A percentile compares a stretch with the other conserved stretches of the same genome.
These are phyloP conservation scores for Lasiodiplodia citricola DNA, from an alignment of 2,329 filamentous ascomycete species.

Conservation along the genomic window DNA sequence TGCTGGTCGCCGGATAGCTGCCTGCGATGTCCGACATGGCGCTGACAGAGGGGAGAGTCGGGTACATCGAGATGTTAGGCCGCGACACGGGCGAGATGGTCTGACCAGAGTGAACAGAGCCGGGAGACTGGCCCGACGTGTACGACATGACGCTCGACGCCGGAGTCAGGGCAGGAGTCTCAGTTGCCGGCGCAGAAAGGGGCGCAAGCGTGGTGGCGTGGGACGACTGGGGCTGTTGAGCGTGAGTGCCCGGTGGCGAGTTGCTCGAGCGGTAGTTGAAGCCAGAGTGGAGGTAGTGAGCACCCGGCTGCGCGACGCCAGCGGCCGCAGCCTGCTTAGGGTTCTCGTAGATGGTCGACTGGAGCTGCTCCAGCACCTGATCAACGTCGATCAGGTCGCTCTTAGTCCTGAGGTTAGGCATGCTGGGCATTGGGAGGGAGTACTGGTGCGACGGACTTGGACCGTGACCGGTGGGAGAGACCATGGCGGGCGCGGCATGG, in stretches of 20 bases:
- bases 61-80: conserved; percentile 67
- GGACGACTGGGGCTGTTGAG: conserved; percentile 54
- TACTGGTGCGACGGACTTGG: conserved; percentile 74
- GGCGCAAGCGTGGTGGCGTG: conserved; percentile 53
- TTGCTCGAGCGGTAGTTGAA: conserved; percentile 62
- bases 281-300: conserved; percentile 65
- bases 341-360: conserved; percentile 94
- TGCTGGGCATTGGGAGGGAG: conserved; percentile 80
- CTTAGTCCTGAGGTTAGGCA: conserved; percentile 91
- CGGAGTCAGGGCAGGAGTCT: conserved; percentile 78
- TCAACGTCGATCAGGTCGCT: conserved; percentile 93
- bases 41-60: conserved; percentile 73
- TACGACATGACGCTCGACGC: conserved; percentile 78
- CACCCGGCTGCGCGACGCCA: conserved; percentile 75
- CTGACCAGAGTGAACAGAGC: conserved; percentile 65
- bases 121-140: conserved; percentile 77
- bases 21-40: conserved; percentile 64
- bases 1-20: conserved; percentile 68
- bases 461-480: conserved; percentile 59
- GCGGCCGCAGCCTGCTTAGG: conserved; percentile 79
- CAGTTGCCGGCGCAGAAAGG: conserved; percentile 53
- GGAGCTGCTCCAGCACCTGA: conserved; percentile 93
- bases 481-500: conserved; percentile 58
- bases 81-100: conserved; percentile 71
- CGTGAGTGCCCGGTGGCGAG: conserved; percentile 55